phyloP scores from a whole-genome alignment of 352 stramenopile species.

The Phytophthora pinifolia region DNA sequence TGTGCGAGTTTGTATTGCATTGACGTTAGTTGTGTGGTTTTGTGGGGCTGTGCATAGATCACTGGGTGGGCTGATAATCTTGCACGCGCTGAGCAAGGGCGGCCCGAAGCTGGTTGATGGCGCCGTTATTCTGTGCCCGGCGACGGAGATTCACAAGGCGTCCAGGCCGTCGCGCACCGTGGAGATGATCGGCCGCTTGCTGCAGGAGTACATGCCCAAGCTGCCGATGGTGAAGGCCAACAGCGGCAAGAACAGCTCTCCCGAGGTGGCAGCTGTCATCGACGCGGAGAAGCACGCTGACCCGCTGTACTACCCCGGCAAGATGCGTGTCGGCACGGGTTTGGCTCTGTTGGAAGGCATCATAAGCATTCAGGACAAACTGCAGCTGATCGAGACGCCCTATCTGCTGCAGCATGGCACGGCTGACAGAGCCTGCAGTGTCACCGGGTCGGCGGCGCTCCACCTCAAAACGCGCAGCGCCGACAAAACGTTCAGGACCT shows the following conservation, averaged over 20 bases:
- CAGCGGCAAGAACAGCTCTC: slow-evolving; percentile 61
- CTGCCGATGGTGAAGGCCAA: slow-evolving; percentile 62
- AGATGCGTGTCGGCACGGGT: slow-evolving; percentile 71
- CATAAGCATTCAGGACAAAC: slow-evolving; percentile 50
- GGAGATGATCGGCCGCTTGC: slow-evolving; percentile 48
- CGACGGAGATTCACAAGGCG: slow-evolving; percentile 63
- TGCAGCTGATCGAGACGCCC: slow-evolving; percentile 62
- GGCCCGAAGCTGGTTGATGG: slow-evolving; percentile 57
- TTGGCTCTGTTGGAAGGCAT: slow-evolving; percentile 71
- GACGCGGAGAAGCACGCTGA: slow-evolving; percentile 60
- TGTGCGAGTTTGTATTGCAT: background rate
- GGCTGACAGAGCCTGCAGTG: slow-evolving; percentile 66
- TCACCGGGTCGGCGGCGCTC: slow-evolving; percentile 64
- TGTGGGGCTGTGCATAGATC: slow-evolving; percentile 42
- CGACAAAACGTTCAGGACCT: slow-evolving; percentile 76
- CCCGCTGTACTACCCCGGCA: slow-evolving; percentile 73
- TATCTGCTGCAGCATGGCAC: slow-evolving; percentile 78
- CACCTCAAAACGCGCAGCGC: slow-evolving; percentile 50
- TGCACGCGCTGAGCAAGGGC: slow-evolving; percentile 55
- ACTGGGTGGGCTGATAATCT: slow-evolving; percentile 64
- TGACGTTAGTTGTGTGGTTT: slow-evolving; percentile 10
- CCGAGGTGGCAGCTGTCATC: slow-evolving; percentile 51
- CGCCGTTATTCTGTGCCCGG: slow-evolving; percentile 69
- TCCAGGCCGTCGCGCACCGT: slow-evolving; percentile 48
- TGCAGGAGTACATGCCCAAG: slow-evolving; percentile 64